phyloP scores from a whole-genome alignment of 2,329 filamentous ascomycete species.

The Alternaria consortialis region DNA sequence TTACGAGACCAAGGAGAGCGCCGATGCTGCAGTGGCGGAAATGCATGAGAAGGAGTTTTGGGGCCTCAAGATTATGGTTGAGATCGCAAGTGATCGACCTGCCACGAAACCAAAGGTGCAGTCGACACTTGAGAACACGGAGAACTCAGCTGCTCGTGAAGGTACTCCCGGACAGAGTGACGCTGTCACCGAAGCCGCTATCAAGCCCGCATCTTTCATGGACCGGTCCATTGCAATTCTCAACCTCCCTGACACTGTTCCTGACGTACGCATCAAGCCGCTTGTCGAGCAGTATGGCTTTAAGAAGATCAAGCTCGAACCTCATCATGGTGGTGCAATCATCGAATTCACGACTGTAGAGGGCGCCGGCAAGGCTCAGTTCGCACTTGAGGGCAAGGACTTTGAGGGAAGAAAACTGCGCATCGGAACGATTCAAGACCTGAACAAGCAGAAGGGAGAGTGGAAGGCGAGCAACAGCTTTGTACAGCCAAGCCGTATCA shows the following conservation, averaged over 20 bases:
- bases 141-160: conserved; percentile 49
- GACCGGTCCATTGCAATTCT: conserved; percentile 82
- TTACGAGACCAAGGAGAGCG: conserved; percentile 73
- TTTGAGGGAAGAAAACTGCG: conserved; percentile 52
- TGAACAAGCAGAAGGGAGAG: conserved; percentile 49
- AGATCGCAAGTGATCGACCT: conserved; percentile 55
- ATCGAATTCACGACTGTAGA: conserved; percentile 79
- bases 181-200: conserved; percentile 35
- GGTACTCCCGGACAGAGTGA: conserved; percentile 26
- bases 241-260: conserved; percentile 90
- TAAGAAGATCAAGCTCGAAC: conserved; percentile 79
- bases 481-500: conserved; percentile 38
- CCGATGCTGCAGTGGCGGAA: conserved; percentile 67
- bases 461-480: conserved; percentile 52
- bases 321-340: conserved; percentile 83
- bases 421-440: conserved; percentile 62
- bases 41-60: conserved; percentile 77
- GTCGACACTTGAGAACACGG: conserved; percentile 59
- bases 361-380: conserved; percentile 75
- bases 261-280: conserved; percentile 80
- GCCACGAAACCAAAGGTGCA: conserved; percentile 57
- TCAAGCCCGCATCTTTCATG: conserved; percentile 34
- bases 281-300: conserved; percentile 78
- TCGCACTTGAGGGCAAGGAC: conserved; percentile 53
- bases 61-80: conserved; percentile 72